These are phyloP conservation scores for Ploettnerulaceae sp. DNA, from an alignment of 2,329 filamentous ascomycete species.

Conservation along the genomic window DNA sequence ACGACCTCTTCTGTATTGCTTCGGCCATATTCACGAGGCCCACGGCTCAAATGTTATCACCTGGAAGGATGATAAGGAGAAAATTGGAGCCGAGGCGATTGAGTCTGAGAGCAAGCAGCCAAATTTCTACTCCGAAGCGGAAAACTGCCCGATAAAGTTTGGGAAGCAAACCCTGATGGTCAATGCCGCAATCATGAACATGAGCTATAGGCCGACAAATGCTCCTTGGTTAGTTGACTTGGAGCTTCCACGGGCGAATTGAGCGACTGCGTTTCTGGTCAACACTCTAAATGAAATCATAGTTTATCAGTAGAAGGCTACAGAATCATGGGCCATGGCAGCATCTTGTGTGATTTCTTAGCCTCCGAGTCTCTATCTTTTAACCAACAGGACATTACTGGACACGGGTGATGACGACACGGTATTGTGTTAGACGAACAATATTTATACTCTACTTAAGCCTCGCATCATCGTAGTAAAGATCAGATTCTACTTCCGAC, in stretches of 20 bases:
- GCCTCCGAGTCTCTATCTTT: too few relatives aligned
- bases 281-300: too few relatives aligned
- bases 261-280: background rate
- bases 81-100: conserved; percentile 9
- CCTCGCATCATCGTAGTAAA: too few relatives aligned
- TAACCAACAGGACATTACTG: too few relatives aligned
- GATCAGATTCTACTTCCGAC: too few relatives aligned
- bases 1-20: conserved; percentile 52
- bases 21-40: conserved; percentile 58
- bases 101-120: conserved; percentile 19
- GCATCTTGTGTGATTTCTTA: too few relatives aligned
- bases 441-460: too few relatives aligned
- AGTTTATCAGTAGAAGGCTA: too few relatives aligned
- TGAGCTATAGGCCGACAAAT: conserved; percentile 40
- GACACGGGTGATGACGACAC: too few relatives aligned
- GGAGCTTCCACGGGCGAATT: conserved; percentile 13
- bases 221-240: conserved; percentile 48
- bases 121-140: conserved; percentile 9
- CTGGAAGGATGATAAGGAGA: conserved; percentile 40
- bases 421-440: too few relatives aligned
- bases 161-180: conserved; percentile 44
- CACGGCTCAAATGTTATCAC: conserved; percentile 47
- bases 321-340: too few relatives aligned
- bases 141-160: conserved; percentile 9
- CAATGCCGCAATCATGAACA: conserved; percentile 51